These are phyloP conservation scores for Ganoderma lingzhi DNA, from an alignment of 1,284 basidiomycete species.

Conservation along the genomic window DNA sequence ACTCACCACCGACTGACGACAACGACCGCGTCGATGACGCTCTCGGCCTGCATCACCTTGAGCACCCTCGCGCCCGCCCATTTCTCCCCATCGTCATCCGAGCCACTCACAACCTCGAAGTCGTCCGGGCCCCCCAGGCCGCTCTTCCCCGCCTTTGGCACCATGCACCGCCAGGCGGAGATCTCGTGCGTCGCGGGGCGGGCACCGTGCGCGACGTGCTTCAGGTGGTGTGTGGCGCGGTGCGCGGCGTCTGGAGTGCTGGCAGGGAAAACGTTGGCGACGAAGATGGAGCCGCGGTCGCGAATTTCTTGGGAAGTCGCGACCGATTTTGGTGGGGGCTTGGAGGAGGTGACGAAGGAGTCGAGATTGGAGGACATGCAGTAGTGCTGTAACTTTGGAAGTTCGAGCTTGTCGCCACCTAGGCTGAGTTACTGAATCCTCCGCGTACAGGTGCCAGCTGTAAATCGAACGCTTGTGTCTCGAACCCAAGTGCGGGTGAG, in stretches of 20 bases:
- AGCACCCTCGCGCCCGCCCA: slow-evolving; percentile 71
- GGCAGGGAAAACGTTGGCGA: slow-evolving; percentile 66
- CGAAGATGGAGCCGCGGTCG: slow-evolving; percentile 74
- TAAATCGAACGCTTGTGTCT: too few relatives aligned
- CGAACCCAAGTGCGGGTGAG: too few relatives aligned
- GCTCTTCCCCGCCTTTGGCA: slow-evolving; percentile 67
- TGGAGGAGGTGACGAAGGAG: slow-evolving; percentile 57
- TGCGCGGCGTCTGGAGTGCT: slow-evolving; percentile 56
- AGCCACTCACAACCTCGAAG: slow-evolving; percentile 68
- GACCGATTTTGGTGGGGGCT: slow-evolving; percentile 57
- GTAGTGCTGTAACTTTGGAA: too few relatives aligned
- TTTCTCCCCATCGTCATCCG: slow-evolving; percentile 77
- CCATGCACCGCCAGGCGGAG: slow-evolving; percentile 79
- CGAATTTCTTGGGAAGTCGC: slow-evolving; percentile 74
- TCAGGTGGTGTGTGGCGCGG: slow-evolving; percentile 55
- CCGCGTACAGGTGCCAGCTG: not conserved
- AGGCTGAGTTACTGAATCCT: too few relatives aligned
- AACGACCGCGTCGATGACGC: slow-evolving; percentile 68
- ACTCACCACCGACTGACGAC: slow-evolving; percentile 78
- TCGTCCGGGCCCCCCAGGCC: slow-evolving; percentile 79
- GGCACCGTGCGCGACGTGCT: slow-evolving; percentile 58
- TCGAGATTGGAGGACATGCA: slow-evolving; percentile 50
- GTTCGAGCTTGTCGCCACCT: too few relatives aligned
- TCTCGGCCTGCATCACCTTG: slow-evolving; percentile 75
- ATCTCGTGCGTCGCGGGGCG: slow-evolving; percentile 76